Percentiles rank a stretch among this genome's conserved stretches.
phyloP scores from a whole-genome alignment of 1,139 yeast species.

The Yamadazyma sp. region DNA sequence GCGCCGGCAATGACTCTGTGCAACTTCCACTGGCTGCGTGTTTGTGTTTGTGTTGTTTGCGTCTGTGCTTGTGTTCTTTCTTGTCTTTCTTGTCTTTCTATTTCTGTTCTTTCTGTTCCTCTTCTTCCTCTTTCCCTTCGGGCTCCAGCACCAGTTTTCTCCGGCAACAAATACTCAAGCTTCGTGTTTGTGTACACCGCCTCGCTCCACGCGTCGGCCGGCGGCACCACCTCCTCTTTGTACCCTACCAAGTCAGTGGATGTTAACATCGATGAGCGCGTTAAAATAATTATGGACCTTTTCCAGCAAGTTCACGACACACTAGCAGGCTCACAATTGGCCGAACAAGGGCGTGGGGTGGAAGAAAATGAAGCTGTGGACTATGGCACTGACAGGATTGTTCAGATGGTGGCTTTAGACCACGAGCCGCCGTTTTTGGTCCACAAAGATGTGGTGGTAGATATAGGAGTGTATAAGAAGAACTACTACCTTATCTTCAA shows the following conservation, averaged over 20 bases:
- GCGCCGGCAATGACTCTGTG: constrained; percentile 75
- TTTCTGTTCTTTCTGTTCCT: too few relatives aligned
- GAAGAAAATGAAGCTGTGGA: neutral
- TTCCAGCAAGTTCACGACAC: constrained; percentile 15
- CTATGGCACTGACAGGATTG: constrained; percentile 4
- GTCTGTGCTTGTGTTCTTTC: too few relatives aligned
- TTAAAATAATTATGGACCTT: too few relatives aligned
- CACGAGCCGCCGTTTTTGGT: constrained; percentile 7
- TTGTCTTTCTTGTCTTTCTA: too few relatives aligned
- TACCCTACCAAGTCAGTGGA: constrained; percentile 14
- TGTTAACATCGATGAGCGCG: constrained; percentile 11
- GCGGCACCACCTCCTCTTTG: constrained; percentile 24
- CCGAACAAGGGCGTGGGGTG: too few relatives aligned
- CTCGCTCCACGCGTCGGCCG: constrained; percentile 30
- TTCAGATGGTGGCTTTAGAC: constrained; percentile 9
- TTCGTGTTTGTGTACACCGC: constrained; percentile 33
- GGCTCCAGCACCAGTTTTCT: too few relatives aligned
- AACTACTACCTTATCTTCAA: constrained; percentile 33
- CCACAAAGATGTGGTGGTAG: constrained; percentile 22
- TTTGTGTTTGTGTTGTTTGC: neutral
- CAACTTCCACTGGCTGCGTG: constrained; percentile 54
- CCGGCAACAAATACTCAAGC: constrained; percentile 23
- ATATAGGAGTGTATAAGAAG: constrained; percentile 35
- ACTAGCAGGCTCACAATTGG: constrained; percentile 1
- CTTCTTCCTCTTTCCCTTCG: too few relatives aligned